Conservation (phyloP, 1,139 yeast species). For the Suhomyces coccinellae region DNA sequence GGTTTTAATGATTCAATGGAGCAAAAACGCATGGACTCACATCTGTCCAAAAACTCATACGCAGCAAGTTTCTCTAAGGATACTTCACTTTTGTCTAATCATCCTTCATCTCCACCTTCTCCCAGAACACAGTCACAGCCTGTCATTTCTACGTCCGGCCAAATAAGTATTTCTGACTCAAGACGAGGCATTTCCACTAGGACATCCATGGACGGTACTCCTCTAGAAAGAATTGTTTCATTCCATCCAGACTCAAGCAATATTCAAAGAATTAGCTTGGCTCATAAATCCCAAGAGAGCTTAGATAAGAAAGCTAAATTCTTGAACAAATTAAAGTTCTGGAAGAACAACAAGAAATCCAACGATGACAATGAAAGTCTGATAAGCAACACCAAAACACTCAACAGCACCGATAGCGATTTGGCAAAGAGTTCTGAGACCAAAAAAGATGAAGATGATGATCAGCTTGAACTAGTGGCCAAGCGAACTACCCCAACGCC, state of each 20-base stretch:
- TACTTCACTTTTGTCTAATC: neutral
- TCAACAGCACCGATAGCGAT: constrained; percentile 10
- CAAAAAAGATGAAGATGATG: constrained; percentile 7
- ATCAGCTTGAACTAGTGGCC: constrained; percentile 12
- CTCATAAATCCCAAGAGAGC: constrained; percentile 4
- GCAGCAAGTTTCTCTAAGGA: constrained; percentile 4
- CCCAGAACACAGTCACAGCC: constrained; percentile 3
- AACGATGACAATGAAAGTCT: constrained; percentile 15
- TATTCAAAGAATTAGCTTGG: constrained; percentile 14
- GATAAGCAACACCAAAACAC: constrained; percentile 9
- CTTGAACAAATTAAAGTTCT: constrained; percentile 41
- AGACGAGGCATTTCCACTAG: constrained; percentile 5
- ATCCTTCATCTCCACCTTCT: constrained; percentile 8
- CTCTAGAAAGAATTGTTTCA: constrained; percentile 34
- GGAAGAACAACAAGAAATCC: constrained; percentile 33
- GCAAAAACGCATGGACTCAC: constrained; percentile 15
- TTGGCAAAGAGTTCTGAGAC: neutral
- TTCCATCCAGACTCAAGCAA: constrained; percentile 33
- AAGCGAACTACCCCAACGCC: constrained; percentile 9
- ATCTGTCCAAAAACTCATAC: constrained; percentile 17
- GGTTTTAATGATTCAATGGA: constrained; percentile 13
- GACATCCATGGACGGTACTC: constrained; percentile 16
- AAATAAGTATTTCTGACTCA: constrained; percentile 8
- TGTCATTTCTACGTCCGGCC: constrained; percentile 3
- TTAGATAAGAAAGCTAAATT: constrained; percentile 24